Base-by-base conservation (phyloP, 2,329 filamentous ascomycete genomes). In the Eutypella sp. region DNA sequence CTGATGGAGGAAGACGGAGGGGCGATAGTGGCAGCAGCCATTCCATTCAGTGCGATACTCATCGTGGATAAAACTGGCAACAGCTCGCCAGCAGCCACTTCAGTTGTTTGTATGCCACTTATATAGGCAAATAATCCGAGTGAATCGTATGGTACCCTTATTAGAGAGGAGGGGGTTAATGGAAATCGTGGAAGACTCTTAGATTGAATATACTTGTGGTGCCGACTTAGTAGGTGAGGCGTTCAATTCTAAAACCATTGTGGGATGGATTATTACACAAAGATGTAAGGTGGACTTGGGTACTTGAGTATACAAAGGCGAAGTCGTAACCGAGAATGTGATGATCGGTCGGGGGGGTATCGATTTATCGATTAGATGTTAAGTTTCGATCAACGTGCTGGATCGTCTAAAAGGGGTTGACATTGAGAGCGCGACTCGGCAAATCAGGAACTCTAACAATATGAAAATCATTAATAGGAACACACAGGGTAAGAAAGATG, bases 31-130 rank as follows among this genome's bases (percentile, higher is more conserved):
- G 60, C 52, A 47, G 60, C 53, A 39, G 56, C 60, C 57, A 63
- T 61, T 31, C 55, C 57, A 40, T 58, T 60, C 41, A 59, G 47
- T 39, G 58, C 57, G 45, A 62, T 56, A 46, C 57, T 56, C 59
- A 62, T 62, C 48, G 44, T 37, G 43, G 40, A 44, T 22, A 16
- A 36, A 16, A 11, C 40, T 39, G 36, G 45, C 41, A 25, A 34
- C 36, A 23, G 33, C 44, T 6, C 29, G 42, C 23, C 19, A 27
- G 23, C 23, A 22, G 45, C 16, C 40, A 39, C 23, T 38, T 29
- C 47, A 18, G 44, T 36, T 47, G 43, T 37, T 33, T 38, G 45
- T 33, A 38, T 46, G 25, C 44, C 46, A 47, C 42, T 42, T 44
- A 49, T 31, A 44, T 46, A 44, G 45, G 47, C 50, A 42, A 51